Base-by-base conservation (phyloP, 2,329 filamentous ascomycete genomes). In the Paecilomyces variotii region DNA sequence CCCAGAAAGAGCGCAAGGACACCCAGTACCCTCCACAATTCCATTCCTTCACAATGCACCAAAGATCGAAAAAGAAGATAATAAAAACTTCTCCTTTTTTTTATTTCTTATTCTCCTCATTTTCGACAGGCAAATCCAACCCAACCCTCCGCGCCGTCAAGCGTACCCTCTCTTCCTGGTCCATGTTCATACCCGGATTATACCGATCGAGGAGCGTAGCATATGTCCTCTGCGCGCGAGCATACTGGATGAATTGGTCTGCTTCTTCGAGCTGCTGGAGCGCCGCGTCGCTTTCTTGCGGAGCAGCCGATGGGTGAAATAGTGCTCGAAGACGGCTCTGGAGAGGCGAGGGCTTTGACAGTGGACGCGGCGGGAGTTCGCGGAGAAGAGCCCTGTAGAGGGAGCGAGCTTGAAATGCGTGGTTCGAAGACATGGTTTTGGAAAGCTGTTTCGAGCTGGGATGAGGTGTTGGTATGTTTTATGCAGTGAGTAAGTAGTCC, bases 111-210 rank as follows among this genome's bases (percentile, higher is more conserved):
- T 56, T 57, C 57, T 62, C 61, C 12, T 9, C 58, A 57, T 59
- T 39, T 53, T 90, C 86, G 32, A 83, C 73, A 0, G 93, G 93
- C 74, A 97, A 72, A 74, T 97, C 83, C 88, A 97, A 91, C 19
- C 93, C 94, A 49, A 97, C 91, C 70, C 90, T 84, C 75, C 91
- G 80, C 7, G 94, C 94, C 57, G 89, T 89, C 78, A 97, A 78
- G 59, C 90, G 79, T 50, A 97, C 86, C 61, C 90, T 82, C 78
- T 97, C 92, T 70, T 86, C 82, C 75, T 95, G 86, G 71, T 88
- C 85, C 87, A 96, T 90, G 64, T 85, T 84, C 85, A 95, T 90
- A 19, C 92, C 91, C 0, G 91, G 91, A 74, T 97, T 97, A 76
- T 99, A 97, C 66, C 92, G 83, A 76, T 97, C 92, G 39, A 97